Percentiles rank a stretch among this genome's conserved stretches.
Evolutionary conservation across 2,329 filamentous ascomycete species (phyloP).

Genomic region (Calonectria pteridis): DNA sequence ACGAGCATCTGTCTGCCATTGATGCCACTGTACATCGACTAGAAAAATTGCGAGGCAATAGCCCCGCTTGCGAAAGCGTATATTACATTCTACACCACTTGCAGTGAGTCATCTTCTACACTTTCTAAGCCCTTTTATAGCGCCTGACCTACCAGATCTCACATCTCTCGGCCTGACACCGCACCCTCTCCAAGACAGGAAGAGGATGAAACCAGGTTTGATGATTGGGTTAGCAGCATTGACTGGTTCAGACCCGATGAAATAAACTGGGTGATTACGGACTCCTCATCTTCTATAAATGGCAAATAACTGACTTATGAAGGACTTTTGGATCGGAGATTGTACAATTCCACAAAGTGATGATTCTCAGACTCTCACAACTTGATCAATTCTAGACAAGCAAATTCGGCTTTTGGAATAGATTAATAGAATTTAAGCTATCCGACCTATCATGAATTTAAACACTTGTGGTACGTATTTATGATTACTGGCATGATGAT

Average conservation of each 20-base stretch:
- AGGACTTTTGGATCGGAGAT: slow-evolving; percentile 30
- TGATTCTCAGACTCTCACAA: neutral
- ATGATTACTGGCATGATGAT: neutral
- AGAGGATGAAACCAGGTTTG: slow-evolving; percentile 21
- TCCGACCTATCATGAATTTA: neutral
- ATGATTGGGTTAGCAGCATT: slow-evolving; percentile 31
- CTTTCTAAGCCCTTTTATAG: neutral
- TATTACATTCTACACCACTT: slow-evolving; percentile 29
- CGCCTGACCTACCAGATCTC: slow-evolving; percentile 11
- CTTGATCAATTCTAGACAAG: neutral
- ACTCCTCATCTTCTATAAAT: neutral
- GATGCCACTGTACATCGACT: slow-evolving; percentile 13
- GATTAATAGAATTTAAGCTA: neutral
- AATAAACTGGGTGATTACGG: slow-evolving; percentile 28
- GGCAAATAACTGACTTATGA: neutral
- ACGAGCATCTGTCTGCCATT: slow-evolving; percentile 2
- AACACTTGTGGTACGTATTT: neutral
- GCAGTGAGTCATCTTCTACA: slow-evolving; percentile 17
- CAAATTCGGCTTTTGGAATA: neutral
- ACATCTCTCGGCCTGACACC: slow-evolving; percentile 5
- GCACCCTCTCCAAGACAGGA: neutral
- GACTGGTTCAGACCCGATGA: slow-evolving; percentile 34
- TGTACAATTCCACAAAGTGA: slow-evolving; percentile 16
- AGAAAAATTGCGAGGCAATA: slow-evolving; percentile 17
- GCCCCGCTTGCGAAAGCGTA: slow-evolving; percentile 25